Base-by-base conservation (phyloP, 371 early-diverging fungal genomes). In the Rhizoclosmatium hyalinum region DNA sequence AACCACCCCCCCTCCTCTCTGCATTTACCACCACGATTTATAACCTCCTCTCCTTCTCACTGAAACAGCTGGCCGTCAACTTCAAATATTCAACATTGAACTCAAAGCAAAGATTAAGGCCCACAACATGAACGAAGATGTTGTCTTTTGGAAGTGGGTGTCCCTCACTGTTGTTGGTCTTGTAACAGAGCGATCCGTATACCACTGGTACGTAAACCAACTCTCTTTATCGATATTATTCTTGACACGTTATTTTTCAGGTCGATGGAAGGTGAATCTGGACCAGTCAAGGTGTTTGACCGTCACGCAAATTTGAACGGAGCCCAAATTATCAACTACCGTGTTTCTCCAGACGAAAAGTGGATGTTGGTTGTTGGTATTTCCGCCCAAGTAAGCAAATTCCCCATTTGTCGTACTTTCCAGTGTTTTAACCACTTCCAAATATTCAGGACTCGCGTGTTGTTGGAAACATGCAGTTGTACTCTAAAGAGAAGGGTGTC, bases 51-150 rank as follows among this genome's bases (percentile, higher is more conserved):
- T 32, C 32, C 32, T 32, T 32, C 32, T 32, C 32, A 32, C 32
- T 32, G 32, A 32, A 32, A 32, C 79, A 96, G 97, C 98, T 41
- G 92, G 90, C 43, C 88, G 92, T 72, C 93, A 95, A 78, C 89
- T 98, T 50, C 99, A 98, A 83, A 95, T 98, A 44, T 98, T 98
- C 85, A 96, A 98, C 85, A 81, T 98, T 75, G 98, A 97, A 72
- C 78, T 92, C 80, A 97, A 96, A 85, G 86, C 92, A 61, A 98
- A 98, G 84, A 89, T 98, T 75, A 98, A 96, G 88, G 90, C 97
- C 41, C 92, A 94, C 79, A 65, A 87, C 71, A 95, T 96, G 96
- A 81, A 85, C 67, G 98, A 98, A 67, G 98, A 98, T 76, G 93
- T 98, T 70, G 90, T 92, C 50, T 98, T 92, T 80, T 98, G 99